Conservation (phyloP, 140 eudicot species). For the Erigeron philadelphicus region DNA sequence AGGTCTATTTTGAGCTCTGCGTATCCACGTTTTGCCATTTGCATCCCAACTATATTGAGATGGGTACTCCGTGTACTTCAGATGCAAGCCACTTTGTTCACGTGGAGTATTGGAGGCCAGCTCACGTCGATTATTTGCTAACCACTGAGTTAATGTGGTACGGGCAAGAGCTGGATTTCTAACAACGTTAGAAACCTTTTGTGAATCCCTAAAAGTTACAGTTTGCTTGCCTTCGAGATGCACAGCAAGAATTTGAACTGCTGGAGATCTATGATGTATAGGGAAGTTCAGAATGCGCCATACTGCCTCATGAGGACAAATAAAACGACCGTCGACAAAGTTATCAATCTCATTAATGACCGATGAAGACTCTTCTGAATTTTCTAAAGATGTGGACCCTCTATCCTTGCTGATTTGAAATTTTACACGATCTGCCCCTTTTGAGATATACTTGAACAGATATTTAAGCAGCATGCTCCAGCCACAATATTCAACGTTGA, state of each 20-base stretch:
- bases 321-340: background rate
- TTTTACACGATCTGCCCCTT: background rate
- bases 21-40: background rate
- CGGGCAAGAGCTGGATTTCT: background rate
- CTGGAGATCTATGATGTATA: background rate
- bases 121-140: too few species aligned
- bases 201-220: background rate
- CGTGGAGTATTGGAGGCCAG: too few species aligned
- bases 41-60: background rate
- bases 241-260: background rate
- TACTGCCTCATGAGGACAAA: background rate
- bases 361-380: background rate
- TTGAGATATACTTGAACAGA: background rate
- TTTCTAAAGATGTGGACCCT: too few species aligned
- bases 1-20: background rate
- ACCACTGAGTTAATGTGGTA: background rate
- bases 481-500: slow-evolving; percentile 4
- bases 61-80: too few species aligned
- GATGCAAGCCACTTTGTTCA: too few species aligned
- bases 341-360: background rate
- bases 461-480: too few species aligned
- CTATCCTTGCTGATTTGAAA: too few species aligned
- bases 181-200: background rate
- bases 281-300: background rate
- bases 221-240: background rate